Evolutionary conservation across 1,139 yeast species (phyloP).

Genomic region (Debaryomyces nepalensis): DNA sequence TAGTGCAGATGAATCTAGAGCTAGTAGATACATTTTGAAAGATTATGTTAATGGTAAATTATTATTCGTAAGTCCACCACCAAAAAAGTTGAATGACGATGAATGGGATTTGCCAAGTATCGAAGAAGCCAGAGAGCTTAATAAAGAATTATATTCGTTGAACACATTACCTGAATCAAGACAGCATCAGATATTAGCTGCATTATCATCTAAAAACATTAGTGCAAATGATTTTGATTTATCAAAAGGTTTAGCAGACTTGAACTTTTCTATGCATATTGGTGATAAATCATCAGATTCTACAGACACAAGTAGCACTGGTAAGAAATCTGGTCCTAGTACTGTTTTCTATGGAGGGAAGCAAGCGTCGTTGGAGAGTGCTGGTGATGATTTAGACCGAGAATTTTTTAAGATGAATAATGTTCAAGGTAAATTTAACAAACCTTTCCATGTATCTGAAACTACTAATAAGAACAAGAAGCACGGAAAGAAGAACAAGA

Average conservation of each 20-base stretch:
- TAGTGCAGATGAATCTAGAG: conserved; percentile 95
- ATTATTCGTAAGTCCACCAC: conserved; percentile 87
- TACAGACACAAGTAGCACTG: conserved; percentile 30
- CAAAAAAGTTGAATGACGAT: conserved; percentile 50
- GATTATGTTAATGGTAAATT: conserved; percentile 95
- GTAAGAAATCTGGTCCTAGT: conserved; percentile 41
- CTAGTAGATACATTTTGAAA: conserved; percentile 88
- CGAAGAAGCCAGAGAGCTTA: conserved; percentile 65
- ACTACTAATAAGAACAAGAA: conserved; percentile 52
- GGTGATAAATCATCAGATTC: conserved; percentile 31
- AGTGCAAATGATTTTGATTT: conserved; percentile 60
- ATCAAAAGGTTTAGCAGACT: conserved; percentile 66
- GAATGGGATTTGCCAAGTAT: conserved; percentile 42
- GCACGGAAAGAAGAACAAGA: conserved; percentile 79
- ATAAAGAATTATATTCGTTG: conserved; percentile 70
- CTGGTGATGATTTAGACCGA: conserved; percentile 78
- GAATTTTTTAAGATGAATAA: conserved; percentile 77
- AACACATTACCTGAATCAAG: conserved; percentile 71
- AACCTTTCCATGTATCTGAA: conserved; percentile 69
- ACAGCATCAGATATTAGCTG: conserved; percentile 67
- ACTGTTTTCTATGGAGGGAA: conserved; percentile 73
- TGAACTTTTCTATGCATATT: conserved; percentile 81
- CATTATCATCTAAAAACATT: conserved; percentile 60
- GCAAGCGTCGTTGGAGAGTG: conserved; percentile 77
- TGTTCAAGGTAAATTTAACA: conserved; percentile 63